phyloP scores from a whole-genome alignment of 495 filamentous ascomycete species.

The Xylaria bambusicola region DNA sequence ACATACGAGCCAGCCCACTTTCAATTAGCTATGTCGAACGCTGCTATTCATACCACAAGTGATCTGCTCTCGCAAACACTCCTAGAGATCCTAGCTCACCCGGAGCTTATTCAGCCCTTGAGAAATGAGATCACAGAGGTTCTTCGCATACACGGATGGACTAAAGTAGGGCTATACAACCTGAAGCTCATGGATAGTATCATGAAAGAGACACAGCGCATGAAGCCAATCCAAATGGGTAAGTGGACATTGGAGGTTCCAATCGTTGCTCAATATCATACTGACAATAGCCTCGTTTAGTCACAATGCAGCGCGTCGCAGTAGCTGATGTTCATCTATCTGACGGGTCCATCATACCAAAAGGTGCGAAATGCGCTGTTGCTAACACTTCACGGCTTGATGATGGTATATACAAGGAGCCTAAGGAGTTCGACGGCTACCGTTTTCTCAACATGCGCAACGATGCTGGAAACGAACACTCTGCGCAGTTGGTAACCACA shows the following conservation, averaged over 20 bases:
- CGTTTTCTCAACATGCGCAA: slow-evolving; percentile 48
- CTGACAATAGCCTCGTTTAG: neutral
- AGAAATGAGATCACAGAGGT: slow-evolving; percentile 38
- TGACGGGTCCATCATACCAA: slow-evolving; percentile 51
- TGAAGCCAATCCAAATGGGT: slow-evolving; percentile 41
- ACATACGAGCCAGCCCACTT: slow-evolving; percentile 31
- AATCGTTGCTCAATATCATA: too few relatives aligned
- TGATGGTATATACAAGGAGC: slow-evolving; percentile 42
- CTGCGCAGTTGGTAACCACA: slow-evolving; percentile 49
- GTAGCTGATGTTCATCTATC: slow-evolving; percentile 41
- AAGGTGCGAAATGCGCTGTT: slow-evolving; percentile 44
- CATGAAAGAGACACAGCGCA: slow-evolving; percentile 47
- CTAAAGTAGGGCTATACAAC: slow-evolving; percentile 52
- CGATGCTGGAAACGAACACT: slow-evolving; percentile 40
- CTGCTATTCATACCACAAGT: slow-evolving; percentile 41
- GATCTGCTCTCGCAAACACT: slow-evolving; percentile 42
- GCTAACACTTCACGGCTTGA: slow-evolving; percentile 37
- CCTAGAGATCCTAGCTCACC: slow-evolving; percentile 37
- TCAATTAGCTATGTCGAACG: slow-evolving; percentile 32
- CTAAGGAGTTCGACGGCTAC: slow-evolving; percentile 47
- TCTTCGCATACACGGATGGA: slow-evolving; percentile 39
- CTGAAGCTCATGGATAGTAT: slow-evolving; percentile 56
- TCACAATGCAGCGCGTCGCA: slow-evolving; percentile 37
- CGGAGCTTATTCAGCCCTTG: slow-evolving; percentile 36
- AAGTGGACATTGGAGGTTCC: slow-evolving; percentile 16